These are phyloP conservation scores for Boechera divaricarpa DNA, from an alignment of 345 rosid genomes.

Conservation along the genomic window DNA sequence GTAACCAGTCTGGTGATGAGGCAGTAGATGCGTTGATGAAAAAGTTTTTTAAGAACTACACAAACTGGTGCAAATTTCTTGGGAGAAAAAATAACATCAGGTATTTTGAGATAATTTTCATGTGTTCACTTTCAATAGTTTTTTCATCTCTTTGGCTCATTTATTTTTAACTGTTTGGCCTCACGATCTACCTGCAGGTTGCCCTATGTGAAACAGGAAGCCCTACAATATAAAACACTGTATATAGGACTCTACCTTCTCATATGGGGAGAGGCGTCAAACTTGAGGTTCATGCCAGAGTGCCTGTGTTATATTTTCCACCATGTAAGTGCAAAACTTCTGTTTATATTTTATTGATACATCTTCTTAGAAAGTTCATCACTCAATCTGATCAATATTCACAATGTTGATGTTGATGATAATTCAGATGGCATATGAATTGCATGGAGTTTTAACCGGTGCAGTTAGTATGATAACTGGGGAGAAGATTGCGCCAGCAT, in stretches of 20 bases:
- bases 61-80: slow-evolving; percentile 89
- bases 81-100: slow-evolving; percentile 76
- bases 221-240: slow-evolving; percentile 79
- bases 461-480: slow-evolving; percentile 62
- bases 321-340: slow-evolving; percentile 63
- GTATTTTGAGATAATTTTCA: slow-evolving; percentile 42
- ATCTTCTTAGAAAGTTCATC: slow-evolving; percentile 14
- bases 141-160: slow-evolving; percentile 20
- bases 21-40: slow-evolving; percentile 83
- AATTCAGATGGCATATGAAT: slow-evolving; percentile 85
- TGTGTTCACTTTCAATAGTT: not conserved
- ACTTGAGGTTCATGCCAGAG: slow-evolving; percentile 93
- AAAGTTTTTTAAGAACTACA: slow-evolving; percentile 85
- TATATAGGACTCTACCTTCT: slow-evolving; percentile 94
- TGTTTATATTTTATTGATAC: slow-evolving; percentile 20
- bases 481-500: slow-evolving; percentile 64
- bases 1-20: slow-evolving; percentile 68
- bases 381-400: slow-evolving; percentile 11
- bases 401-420: slow-evolving; percentile 31
- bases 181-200: slow-evolving; percentile 61
- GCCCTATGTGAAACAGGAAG: slow-evolving; percentile 77
- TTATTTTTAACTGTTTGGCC: slow-evolving; percentile 30
- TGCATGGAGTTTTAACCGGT: slow-evolving; percentile 71
- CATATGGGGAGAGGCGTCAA: slow-evolving; percentile 99
- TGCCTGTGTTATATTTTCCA: slow-evolving; percentile 94